Percentiles rank a stretch among this genome's conserved stretches.
Evolutionary conservation across 2,329 filamentous ascomycete species (phyloP).

Genomic region (Chrysoporthe austroafricana): DNA sequence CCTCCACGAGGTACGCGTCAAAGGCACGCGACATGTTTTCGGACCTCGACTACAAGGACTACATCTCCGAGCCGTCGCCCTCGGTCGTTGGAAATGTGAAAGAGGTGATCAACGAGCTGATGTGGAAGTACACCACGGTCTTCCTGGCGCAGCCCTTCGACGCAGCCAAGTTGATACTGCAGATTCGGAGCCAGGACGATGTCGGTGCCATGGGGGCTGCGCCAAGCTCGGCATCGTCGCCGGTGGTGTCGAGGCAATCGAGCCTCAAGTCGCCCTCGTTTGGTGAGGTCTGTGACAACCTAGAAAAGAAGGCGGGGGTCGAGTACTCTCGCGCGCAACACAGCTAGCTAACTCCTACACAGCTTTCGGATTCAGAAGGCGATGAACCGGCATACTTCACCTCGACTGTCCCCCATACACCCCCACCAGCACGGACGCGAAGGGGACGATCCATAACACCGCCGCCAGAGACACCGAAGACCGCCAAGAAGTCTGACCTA

Average conservation of each 20-base stretch:
- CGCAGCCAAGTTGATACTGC: conserved; percentile 91
- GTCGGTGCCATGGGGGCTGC: conserved; percentile 41
- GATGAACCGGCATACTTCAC: conserved; percentile 89
- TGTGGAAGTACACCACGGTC: conserved; percentile 91
- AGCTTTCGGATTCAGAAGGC: conserved; percentile 66
- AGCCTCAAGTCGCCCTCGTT: conserved; percentile 32
- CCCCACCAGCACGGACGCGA: conserved; percentile 48
- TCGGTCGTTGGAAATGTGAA: conserved; percentile 75
- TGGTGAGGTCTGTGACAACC: conserved; percentile 35
- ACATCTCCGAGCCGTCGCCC: conserved; percentile 76
- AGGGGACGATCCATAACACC: conserved; percentile 39
- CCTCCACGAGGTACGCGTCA: conserved; percentile 53
- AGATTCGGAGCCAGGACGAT: conserved; percentile 67
- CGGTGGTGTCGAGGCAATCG: conserved; percentile 22
- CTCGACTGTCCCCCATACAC: conserved; percentile 61
- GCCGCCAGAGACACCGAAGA: conserved; percentile 38
- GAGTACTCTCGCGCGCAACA: background rate
- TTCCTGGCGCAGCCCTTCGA: conserved; percentile 95
- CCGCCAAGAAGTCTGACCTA: conserved; percentile 41
- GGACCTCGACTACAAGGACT: conserved; percentile 91
- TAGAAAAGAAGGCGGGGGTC: background rate
- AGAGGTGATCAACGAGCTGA: conserved; percentile 77
- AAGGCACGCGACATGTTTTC: conserved; percentile 84
- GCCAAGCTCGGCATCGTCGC: conserved; percentile 22
- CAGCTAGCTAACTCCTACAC: background rate